Evolutionary conservation across 441 rosid genomes (phyloP).

Genomic region (Syzygium malaccense): DNA sequence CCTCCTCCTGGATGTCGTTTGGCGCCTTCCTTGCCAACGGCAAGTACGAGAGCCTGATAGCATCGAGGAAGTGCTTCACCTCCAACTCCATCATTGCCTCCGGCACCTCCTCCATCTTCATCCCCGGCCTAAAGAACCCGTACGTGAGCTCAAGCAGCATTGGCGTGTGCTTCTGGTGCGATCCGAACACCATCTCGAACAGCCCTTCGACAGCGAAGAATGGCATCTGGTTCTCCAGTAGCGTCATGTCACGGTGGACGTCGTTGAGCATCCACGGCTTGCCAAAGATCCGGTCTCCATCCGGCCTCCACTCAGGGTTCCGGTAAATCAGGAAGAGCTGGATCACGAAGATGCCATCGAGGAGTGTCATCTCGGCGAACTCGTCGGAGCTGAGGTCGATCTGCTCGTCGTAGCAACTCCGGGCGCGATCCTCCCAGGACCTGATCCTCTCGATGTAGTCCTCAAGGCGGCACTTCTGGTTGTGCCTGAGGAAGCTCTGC

Average conservation of each 20-base stretch:
- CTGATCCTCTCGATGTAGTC: not conserved
- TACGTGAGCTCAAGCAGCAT: not conserved
- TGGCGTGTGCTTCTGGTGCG: fast-evolving
- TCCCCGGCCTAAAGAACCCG: not conserved
- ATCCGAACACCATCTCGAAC: not conserved
- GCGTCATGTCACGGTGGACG: not conserved
- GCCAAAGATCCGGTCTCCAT: not conserved
- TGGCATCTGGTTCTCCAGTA: conserved; percentile 12
- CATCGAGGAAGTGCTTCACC: not conserved
- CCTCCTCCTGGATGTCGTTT: not conserved
- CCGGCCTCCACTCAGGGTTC: not conserved
- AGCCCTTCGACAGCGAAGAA: not conserved
- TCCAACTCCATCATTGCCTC: not conserved
- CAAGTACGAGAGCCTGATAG: not conserved
- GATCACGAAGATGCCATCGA: not conserved
- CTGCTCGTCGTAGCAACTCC: not conserved
- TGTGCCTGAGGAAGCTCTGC: not conserved
- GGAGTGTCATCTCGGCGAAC: not conserved
- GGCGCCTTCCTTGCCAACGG: not conserved
- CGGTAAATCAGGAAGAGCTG: not conserved
- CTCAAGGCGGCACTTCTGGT: not conserved
- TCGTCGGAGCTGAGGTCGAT: not conserved
- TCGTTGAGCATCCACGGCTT: not conserved
- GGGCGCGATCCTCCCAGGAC: not conserved
- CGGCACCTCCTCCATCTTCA: not conserved